Percentiles rank a stretch among this genome's conserved stretches.
These are phyloP conservation scores for Violaceomyces palustris DNA, from an alignment of 1,284 basidiomycete genomes.

Conservation along the genomic window DNA sequence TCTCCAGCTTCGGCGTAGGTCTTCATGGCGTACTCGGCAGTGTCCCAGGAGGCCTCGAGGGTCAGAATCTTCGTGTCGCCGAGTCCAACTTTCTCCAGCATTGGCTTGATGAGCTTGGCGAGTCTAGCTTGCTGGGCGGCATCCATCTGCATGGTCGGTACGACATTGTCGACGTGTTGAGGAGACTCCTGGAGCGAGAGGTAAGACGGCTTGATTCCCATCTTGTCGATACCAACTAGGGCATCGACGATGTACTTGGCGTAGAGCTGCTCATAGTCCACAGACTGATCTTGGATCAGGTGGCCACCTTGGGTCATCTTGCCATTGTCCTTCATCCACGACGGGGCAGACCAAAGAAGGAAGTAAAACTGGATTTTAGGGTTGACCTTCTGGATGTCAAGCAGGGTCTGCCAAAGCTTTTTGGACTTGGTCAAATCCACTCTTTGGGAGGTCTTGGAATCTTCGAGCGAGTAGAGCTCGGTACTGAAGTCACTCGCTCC, in stretches of 20 bases:
- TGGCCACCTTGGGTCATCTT: not conserved
- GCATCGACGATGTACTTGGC: not conserved
- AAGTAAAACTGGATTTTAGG: not conserved
- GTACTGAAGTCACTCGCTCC: not conserved
- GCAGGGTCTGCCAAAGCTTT: not conserved
- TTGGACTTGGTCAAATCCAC: not conserved
- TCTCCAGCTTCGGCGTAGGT: too few species aligned
- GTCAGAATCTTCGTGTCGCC: too few species aligned
- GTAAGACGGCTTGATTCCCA: not conserved
- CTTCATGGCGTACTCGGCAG: too few species aligned
- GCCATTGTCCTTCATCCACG: not conserved
- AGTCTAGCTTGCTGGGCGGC: not conserved
- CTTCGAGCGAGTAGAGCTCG: not conserved
- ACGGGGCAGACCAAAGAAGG: not conserved
- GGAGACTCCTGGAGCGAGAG: constrained; percentile 1
- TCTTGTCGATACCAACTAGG: not conserved
- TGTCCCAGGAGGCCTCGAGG: too few species aligned
- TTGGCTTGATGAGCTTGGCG: not conserved
- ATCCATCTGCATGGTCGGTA: not conserved
- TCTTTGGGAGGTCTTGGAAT: not conserved
- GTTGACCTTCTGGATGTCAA: not conserved
- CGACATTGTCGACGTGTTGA: not conserved
- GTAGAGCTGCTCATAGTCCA: not conserved
- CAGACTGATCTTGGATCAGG: not conserved
- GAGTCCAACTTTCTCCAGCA: not conserved